Percentiles rank a stretch among this genome's conserved stretches.
Evolutionary conservation across 176 grass and related monocot species (phyloP).

Genomic region (Triticum dicoccoides): DNA sequence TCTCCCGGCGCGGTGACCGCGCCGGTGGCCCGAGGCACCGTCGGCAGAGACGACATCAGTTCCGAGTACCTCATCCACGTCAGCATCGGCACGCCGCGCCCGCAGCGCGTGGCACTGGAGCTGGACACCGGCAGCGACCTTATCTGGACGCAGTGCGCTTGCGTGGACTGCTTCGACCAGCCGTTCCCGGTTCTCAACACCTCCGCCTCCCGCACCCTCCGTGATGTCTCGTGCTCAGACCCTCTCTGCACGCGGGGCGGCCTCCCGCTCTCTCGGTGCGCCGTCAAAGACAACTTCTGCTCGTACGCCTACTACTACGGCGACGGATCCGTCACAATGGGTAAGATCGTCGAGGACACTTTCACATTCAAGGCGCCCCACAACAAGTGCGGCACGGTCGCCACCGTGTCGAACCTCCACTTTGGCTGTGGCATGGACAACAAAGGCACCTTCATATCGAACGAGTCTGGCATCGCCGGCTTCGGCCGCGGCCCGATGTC

Average conservation of each 20-base stretch:
- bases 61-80: slow-evolving; percentile 55
- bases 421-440: slow-evolving; percentile 56
- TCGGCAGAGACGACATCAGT: slow-evolving; percentile 18
- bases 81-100: slow-evolving; percentile 45
- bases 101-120: slow-evolving; percentile 31
- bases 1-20: neutral
- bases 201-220: slow-evolving; percentile 24
- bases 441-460: neutral
- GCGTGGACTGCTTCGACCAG: slow-evolving; percentile 43
- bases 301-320: slow-evolving; percentile 36
- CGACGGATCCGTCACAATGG: slow-evolving; percentile 32
- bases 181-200: slow-evolving; percentile 10
- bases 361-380: slow-evolving; percentile 33
- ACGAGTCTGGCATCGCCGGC: slow-evolving; percentile 58
- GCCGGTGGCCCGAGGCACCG: neutral
- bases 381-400: neutral
- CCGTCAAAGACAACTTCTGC: neutral
- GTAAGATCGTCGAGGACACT: slow-evolving; percentile 43
- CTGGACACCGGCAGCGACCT: slow-evolving; percentile 72
- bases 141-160: slow-evolving; percentile 66
- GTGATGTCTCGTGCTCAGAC: slow-evolving; percentile 25
- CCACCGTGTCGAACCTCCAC: slow-evolving; percentile 1
- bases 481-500: slow-evolving; percentile 59
- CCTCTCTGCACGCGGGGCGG: slow-evolving; percentile 18
- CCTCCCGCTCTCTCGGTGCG: slow-evolving; percentile 20